Percentiles rank a stretch among this genome's conserved stretches.
These are phyloP conservation scores for Penicillium paneum DNA, from an alignment of 2,329 filamentous ascomycete genomes.

Conservation along the genomic window DNA sequence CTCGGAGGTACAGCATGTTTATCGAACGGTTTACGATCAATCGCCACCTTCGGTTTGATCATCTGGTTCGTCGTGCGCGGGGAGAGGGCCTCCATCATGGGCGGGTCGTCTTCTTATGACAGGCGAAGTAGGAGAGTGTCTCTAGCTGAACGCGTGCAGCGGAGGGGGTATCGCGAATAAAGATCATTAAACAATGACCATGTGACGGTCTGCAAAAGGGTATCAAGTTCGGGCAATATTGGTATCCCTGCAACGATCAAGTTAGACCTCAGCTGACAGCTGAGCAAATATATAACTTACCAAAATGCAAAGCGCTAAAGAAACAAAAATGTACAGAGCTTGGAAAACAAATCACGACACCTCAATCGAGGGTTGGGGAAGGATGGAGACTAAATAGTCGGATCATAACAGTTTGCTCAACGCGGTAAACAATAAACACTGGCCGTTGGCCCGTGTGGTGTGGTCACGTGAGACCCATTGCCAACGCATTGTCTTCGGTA, in stretches of 20 bases:
- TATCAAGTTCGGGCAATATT: slow-evolving; percentile 27
- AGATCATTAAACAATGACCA: slow-evolving; percentile 16
- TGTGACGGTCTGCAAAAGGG: slow-evolving; percentile 13
- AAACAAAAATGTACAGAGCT: slow-evolving; percentile 26
- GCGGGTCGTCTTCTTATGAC: slow-evolving; percentile 1
- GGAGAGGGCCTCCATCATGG: slow-evolving; percentile 49
- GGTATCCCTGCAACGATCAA: slow-evolving; percentile 27
- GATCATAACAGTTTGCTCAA: slow-evolving; percentile 30
- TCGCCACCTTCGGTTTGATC: slow-evolving; percentile 41
- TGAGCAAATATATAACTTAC: slow-evolving; percentile 11
- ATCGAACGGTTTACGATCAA: slow-evolving; percentile 39
- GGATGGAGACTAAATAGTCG: slow-evolving; percentile 20
- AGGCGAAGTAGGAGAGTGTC: slow-evolving; percentile 3
- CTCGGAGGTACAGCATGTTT: slow-evolving; percentile 33
- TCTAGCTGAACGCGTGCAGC: neutral
- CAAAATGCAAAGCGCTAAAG: slow-evolving; percentile 28
- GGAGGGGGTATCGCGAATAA: slow-evolving; percentile 12
- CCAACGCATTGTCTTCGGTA: neutral
- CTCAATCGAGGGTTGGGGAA: slow-evolving; percentile 17
- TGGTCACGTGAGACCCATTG: slow-evolving; percentile 5
- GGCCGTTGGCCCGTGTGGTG: slow-evolving; percentile 20
- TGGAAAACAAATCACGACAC: slow-evolving; percentile 18
- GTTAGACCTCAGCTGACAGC: slow-evolving; percentile 10
- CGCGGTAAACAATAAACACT: slow-evolving; percentile 42
- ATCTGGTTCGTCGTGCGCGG: slow-evolving; percentile 49